Conservation (phyloP, 345 rosid genomes). For the Linum lewisii region DNA sequence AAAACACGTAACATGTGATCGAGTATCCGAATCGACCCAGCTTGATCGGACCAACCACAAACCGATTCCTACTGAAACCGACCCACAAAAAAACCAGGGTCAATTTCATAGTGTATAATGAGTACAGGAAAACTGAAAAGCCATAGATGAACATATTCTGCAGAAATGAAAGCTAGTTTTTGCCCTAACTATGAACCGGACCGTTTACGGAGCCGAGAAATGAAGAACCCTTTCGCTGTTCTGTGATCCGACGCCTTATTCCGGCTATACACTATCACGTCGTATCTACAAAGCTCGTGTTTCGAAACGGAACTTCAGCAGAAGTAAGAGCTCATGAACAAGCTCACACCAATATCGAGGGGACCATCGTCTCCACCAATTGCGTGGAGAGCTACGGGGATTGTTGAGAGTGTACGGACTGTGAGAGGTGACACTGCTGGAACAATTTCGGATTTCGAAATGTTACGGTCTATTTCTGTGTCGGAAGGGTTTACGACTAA, state of each 20-base stretch:
- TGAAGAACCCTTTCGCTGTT: no score
- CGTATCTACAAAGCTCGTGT: slow-evolving; percentile 25
- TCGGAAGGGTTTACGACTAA: slow-evolving; percentile 43
- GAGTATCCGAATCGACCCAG: no score
- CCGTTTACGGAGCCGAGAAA: no score
- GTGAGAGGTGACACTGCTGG: slow-evolving; percentile 72
- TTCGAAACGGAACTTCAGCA: slow-evolving; percentile 15
- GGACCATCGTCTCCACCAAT: slow-evolving; percentile 80
- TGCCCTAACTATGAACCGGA: no score
- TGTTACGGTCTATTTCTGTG: slow-evolving; percentile 21
- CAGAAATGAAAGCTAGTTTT: no score
- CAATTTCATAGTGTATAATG: no score
- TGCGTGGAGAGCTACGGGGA: slow-evolving; percentile 73
- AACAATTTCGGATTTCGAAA: slow-evolving; percentile 18
- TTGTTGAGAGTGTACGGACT: slow-evolving; percentile 50
- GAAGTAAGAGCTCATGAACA: slow-evolving; percentile 65
- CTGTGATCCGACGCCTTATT: neutral
- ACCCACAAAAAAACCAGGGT: no score
- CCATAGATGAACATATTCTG: no score
- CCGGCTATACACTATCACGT: slow-evolving; percentile 20
- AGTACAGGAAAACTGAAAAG: no score
- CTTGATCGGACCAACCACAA: no score
- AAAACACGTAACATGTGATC: no score
- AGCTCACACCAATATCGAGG: slow-evolving; percentile 56
- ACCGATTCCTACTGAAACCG: no score